Evolutionary conservation across 208 protist genomes (phyloP).

Genomic region (Trichomonas vaginalis): DNA sequence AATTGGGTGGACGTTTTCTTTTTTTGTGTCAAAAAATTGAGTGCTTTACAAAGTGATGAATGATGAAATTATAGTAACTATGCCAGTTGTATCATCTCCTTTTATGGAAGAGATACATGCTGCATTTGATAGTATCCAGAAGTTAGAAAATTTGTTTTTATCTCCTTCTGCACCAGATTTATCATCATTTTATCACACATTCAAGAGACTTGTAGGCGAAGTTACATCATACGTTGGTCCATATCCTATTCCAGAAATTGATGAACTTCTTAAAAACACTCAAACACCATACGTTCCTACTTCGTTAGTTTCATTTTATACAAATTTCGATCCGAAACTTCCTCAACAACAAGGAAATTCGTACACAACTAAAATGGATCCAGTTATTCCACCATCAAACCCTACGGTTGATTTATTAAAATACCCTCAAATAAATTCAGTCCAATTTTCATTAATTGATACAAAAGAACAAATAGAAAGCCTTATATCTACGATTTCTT

Average conservation of each 20-base stretch:
- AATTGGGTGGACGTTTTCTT: too few relatives aligned
- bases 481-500: neutral
- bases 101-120: neutral
- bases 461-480: neutral
- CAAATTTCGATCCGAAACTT: too few relatives aligned
- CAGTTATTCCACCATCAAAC: neutral
- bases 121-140: neutral
- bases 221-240: neutral
- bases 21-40: too few relatives aligned
- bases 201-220: neutral
- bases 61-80: neutral
- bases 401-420: neutral
- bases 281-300: neutral
- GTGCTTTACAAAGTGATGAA: too few relatives aligned
- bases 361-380: too few relatives aligned
- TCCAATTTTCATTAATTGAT: slow-evolving; percentile 8
- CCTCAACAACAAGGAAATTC: too few relatives aligned
- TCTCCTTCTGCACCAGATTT: neutral
- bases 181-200: neutral
- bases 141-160: neutral
- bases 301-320: neutral
- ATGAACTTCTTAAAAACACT: neutral
- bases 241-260: neutral
- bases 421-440: neutral
- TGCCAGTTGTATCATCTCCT: neutral